Evolutionary conservation across 2,329 filamentous ascomycete species (phyloP).

Genomic region (Hirsutella rhossiliensis): DNA sequence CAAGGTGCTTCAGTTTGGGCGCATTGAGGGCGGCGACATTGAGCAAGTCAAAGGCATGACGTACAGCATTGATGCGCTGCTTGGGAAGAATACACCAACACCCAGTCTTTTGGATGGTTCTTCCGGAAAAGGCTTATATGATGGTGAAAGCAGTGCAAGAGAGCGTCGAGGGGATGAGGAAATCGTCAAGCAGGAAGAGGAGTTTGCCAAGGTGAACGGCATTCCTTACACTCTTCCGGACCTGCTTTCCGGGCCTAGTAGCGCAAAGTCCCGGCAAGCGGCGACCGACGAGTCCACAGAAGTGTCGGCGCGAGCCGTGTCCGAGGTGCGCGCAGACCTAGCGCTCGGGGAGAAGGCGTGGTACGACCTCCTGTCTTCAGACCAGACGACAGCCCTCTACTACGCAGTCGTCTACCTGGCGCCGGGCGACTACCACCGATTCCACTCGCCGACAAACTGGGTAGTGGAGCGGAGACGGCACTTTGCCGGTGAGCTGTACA

Average conservation of each 20-base stretch:
- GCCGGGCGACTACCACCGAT: conserved; percentile 95
- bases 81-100: conserved; percentile 54
- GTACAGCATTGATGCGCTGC: conserved; percentile 84
- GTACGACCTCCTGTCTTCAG: conserved; percentile 53
- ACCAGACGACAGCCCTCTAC: conserved; percentile 64
- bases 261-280: conserved; percentile 31
- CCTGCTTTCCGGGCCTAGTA: conserved; percentile 62
- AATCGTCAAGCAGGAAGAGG: conserved; percentile 67
- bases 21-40: conserved; percentile 85
- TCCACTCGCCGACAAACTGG: conserved; percentile 93
- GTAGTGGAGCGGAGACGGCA: conserved; percentile 91
- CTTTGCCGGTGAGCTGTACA: conserved; percentile 93
- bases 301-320: conserved; percentile 55
- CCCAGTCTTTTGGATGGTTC: conserved; percentile 36
- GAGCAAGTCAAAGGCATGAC: conserved; percentile 99
- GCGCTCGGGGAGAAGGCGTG: conserved; percentile 59
- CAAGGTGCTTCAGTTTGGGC: conserved; percentile 80
- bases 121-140: conserved; percentile 10
- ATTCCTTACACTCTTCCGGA: conserved; percentile 89
- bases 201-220: conserved; percentile 88
- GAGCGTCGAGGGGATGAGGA: conserved; percentile 42
- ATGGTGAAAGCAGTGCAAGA: conserved; percentile 11
- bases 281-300: conserved; percentile 63
- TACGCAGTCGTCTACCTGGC: conserved; percentile 94
- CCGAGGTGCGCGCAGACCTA: conserved; percentile 73